Evolutionary conservation across 164 flowering plant genomes (phyloP).

Genomic region (Nelumbo lutea): DNA sequence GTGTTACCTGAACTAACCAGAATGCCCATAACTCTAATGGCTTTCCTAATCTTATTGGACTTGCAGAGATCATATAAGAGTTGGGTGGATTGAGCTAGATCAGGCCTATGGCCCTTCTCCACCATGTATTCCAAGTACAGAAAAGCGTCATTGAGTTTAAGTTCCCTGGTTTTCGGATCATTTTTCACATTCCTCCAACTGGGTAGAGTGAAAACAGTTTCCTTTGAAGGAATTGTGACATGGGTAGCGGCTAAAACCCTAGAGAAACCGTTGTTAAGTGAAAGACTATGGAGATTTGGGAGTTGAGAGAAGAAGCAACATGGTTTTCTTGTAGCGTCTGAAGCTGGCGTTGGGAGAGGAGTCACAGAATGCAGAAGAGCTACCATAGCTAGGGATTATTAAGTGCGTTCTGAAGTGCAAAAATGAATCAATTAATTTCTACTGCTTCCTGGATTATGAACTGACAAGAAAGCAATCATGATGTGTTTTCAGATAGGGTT

Average conservation of each 20-base stretch:
- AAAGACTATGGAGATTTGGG: conserved; percentile 39
- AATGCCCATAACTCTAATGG: conserved; percentile 69
- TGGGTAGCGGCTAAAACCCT: conserved; percentile 56
- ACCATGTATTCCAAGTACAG: conserved; percentile 56
- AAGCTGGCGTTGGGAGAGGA: conserved; percentile 32
- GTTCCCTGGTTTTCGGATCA: conserved; percentile 38
- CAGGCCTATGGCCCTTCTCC: conserved; percentile 69
- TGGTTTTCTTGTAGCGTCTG: conserved; percentile 29
- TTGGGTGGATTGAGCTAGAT: conserved; percentile 56
- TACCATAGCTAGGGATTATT: conserved; percentile 27
- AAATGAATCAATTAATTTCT: neutral
- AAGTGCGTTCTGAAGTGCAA: neutral
- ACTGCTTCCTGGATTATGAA: neutral
- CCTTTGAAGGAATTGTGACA: conserved; percentile 45
- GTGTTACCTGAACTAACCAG: conserved; percentile 53
- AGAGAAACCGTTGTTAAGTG: conserved; percentile 44
- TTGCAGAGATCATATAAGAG: conserved; percentile 76
- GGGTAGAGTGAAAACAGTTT: conserved; percentile 49
- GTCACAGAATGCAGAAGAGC: conserved; percentile 37
- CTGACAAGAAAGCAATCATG: neutral
- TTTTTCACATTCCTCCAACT: conserved; percentile 53
- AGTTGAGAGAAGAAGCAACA: conserved; percentile 44
- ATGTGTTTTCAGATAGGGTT: neutral
- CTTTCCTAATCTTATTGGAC: conserved; percentile 52
- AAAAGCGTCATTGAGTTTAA: conserved; percentile 58